A percentile compares a stretch with the other conserved stretches of the same genome.
phyloP scores from a whole-genome alignment of 495 filamentous ascomycete genomes.

The Xylaria grammica region DNA sequence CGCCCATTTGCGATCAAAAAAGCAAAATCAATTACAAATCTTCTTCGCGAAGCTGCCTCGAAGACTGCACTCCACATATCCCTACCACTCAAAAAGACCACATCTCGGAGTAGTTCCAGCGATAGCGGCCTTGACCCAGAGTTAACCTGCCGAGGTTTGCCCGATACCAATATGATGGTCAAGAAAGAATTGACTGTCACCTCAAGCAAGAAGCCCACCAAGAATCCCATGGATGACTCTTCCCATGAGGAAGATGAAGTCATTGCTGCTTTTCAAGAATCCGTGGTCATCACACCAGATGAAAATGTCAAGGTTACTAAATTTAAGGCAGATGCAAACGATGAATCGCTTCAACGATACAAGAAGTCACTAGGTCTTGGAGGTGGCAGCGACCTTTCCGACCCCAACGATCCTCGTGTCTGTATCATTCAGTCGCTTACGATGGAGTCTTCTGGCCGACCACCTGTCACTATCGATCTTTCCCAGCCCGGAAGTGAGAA shows the following conservation, averaged over 20 bases:
- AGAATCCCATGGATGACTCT: neutral
- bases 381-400: conserved; percentile 60
- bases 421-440: conserved; percentile 91
- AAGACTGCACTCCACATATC: conserved; percentile 1
- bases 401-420: conserved; percentile 78
- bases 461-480: conserved; percentile 86
- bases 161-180: conserved; percentile 28
- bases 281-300: conserved; percentile 12
- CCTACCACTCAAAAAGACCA: conserved; percentile 1
- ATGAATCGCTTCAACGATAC: conserved; percentile 95
- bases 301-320: conserved; percentile 23
- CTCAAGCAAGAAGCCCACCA: no score
- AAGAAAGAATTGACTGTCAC: no score
- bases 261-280: conserved; percentile 16
- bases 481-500: conserved; percentile 65
- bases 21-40: conserved; percentile 17
- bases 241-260: conserved; percentile 6
- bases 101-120: neutral
- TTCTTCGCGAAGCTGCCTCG: neutral
- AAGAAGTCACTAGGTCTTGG: conserved; percentile 93
- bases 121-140: conserved; percentile 26
- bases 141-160: conserved; percentile 32
- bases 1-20: neutral
- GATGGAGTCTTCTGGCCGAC: conserved; percentile 77
- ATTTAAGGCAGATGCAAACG: conserved; percentile 61